Evolutionary conservation across 1,284 basidiomycete genomes (phyloP), one percentile per base, ranked within the genome.

Genomic region (Ceratobasidium sp.): DNA sequence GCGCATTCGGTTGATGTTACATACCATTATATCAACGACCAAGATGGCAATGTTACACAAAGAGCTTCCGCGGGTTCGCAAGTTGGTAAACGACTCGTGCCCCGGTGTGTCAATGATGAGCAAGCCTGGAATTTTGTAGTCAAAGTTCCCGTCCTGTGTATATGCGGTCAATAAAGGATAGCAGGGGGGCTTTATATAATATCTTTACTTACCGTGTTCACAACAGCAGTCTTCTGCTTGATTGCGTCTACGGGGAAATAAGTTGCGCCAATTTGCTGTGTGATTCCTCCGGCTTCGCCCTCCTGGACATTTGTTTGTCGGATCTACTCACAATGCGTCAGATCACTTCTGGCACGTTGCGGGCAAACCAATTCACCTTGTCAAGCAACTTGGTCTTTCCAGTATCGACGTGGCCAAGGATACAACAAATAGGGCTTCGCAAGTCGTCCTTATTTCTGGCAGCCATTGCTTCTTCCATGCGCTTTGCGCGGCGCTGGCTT

Each of bases 231-330:
- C 88, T 99, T 99, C 73, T 90, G 89, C 84, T 93, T 90, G 82
- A 99, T 98, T 7, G 96, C 96, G n/a, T 97, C 94, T 63, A 93
- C 92, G 60, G 98, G 98, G 91, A 99, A 99, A 87, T 98, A 99
- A 0, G 98, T 99, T n/a, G 98, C 98, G 87, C 98, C 98, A 79
- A 99, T 99, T 82, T 99, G 98, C 84, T 99, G 98, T 0, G 98
- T 99, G 82, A 99, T 99, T 87, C 98, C 98, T 81, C 98, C 98
- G 1, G 98, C 98, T 89, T 99, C 98, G 75, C 98, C 98, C 83
- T 98, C 97, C 86, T 99, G 97, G 22, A 99, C 98, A 80, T 99
- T 99, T 8, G 97, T 99, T 92, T 99, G 97, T 80, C 98, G 96
- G 82, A 99, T 99, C 95, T 96, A 79, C 22, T 22, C 36, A 24